Percentiles rank a stretch among this genome's conserved stretches.
phyloP scores from a whole-genome alignment of 2,329 filamentous ascomycete species.

The Zasmidium angulare region DNA sequence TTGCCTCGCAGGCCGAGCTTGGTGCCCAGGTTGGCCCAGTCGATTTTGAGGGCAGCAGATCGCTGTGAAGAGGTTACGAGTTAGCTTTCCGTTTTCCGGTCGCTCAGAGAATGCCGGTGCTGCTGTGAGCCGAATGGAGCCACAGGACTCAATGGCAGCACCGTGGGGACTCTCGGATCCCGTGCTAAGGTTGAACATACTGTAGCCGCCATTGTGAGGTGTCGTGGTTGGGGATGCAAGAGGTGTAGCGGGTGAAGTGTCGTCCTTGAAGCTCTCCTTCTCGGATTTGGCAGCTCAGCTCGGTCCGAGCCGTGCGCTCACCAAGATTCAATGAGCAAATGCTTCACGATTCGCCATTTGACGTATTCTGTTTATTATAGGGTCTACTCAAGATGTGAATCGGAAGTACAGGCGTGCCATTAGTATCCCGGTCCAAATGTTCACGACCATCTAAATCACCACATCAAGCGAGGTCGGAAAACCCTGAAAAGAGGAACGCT shows the following conservation, averaged over 20 bases:
- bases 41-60: slow-evolving; percentile 98
- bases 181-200: slow-evolving; percentile 22
- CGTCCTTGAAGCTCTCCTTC: not conserved
- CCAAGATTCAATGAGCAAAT: no score
- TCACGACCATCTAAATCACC: no score
- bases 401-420: no score
- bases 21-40: slow-evolving; percentile 93
- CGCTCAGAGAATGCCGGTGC: slow-evolving; percentile 3
- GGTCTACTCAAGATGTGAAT: no score
- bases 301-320: no score
- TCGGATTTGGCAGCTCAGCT: no score
- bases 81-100: slow-evolving; percentile 17
- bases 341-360: no score
- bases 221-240: slow-evolving; percentile 2
- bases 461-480: no score
- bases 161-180: not conserved
- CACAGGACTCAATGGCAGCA: slow-evolving; percentile 6
- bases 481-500: no score
- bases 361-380: no score
- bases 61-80: slow-evolving; percentile 58
- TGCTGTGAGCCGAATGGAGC: slow-evolving; percentile 5
- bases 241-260: not conserved
- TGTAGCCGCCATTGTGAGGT: slow-evolving; percentile 33
- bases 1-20: slow-evolving; percentile 95
- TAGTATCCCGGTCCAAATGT: no score